phyloP scores from a whole-genome alignment of 257 asterid genomes.

The Rubia yunnanensis region DNA sequence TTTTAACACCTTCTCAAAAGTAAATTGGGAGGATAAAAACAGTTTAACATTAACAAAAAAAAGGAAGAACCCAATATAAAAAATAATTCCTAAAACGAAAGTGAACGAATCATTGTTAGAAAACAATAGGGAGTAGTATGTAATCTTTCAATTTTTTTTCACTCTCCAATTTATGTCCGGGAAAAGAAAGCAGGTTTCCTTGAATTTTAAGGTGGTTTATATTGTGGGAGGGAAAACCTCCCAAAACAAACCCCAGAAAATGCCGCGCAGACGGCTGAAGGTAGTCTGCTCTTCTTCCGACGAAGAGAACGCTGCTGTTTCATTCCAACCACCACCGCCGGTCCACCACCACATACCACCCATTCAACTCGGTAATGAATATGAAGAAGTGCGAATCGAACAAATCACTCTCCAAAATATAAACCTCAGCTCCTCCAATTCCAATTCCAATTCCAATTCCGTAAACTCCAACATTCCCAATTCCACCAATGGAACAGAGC shows the following conservation, averaged over 20 bases:
- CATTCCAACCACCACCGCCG: slow-evolving; percentile 15
- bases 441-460: slow-evolving; percentile 12
- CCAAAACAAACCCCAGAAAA: not conserved
- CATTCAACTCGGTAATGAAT: not conserved
- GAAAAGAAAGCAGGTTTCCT: too few species aligned
- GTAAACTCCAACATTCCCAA: not conserved
- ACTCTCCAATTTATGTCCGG: too few species aligned
- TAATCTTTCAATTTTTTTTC: too few species aligned
- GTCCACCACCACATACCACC: slow-evolving; percentile 12
- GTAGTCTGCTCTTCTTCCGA: slow-evolving; percentile 55
- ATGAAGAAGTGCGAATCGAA: slow-evolving; percentile 25
- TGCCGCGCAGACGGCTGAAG: slow-evolving; percentile 49
- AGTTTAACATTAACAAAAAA: too few species aligned
- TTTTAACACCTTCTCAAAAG: too few species aligned
- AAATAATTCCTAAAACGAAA: too few species aligned
- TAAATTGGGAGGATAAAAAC: too few species aligned
- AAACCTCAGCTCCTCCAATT: slow-evolving; percentile 41
- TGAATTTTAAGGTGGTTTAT: too few species aligned
- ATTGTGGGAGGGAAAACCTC: slow-evolving; percentile 9
- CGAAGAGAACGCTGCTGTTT: slow-evolving; percentile 51
- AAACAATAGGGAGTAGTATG: too few species aligned
- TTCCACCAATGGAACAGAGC: slow-evolving; percentile 1
- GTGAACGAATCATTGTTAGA: too few species aligned
- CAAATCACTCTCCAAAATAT: slow-evolving; percentile 52
- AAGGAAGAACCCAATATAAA: too few species aligned